These are phyloP conservation scores for Lentinula novae-zelandiae DNA, from an alignment of 1,284 basidiomycete species.

Conservation along the genomic window DNA sequence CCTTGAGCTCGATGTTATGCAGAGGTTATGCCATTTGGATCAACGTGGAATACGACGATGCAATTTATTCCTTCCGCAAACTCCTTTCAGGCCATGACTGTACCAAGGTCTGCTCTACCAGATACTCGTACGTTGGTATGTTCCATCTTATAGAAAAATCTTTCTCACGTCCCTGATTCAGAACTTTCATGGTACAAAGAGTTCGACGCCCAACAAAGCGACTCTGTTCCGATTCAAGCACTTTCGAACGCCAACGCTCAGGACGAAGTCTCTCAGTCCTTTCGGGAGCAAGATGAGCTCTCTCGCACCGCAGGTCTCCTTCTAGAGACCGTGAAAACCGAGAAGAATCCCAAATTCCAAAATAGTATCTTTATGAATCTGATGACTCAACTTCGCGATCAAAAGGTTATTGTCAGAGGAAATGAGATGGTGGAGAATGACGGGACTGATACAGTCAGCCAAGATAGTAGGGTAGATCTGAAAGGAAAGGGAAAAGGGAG, in stretches of 20 bases:
- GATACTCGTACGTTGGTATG: constrained; percentile 29
- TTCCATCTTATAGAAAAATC: not conserved
- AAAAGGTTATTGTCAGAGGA: constrained; percentile 80
- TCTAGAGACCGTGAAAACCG: constrained; percentile 64
- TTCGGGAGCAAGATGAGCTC: constrained; percentile 57
- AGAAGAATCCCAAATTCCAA: constrained; percentile 83
- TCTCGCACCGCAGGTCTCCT: constrained; percentile 73
- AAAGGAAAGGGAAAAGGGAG: constrained; percentile 76
- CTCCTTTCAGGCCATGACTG: not conserved
- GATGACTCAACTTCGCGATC: constrained; percentile 84
- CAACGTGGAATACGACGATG: not conserved
- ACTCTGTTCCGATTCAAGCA: constrained; percentile 22
- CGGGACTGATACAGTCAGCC: constrained; percentile 17
- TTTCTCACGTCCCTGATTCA: constrained; percentile 18
- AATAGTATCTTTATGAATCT: constrained; percentile 86
- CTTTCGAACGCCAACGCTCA: constrained; percentile 25
- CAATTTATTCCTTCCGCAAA: not conserved
- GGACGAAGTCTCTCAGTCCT: constrained; percentile 20
- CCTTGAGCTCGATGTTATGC: not conserved
- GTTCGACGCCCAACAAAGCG: constrained; percentile 54
- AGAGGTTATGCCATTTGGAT: not conserved
- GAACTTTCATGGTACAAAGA: constrained; percentile 58
- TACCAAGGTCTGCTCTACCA: not conserved
- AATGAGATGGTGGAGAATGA: constrained; percentile 69
- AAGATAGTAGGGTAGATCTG: constrained; percentile 30